Base-by-base conservation (phyloP, 2,329 filamentous ascomycete species). In the Penicillium sp. region DNA sequence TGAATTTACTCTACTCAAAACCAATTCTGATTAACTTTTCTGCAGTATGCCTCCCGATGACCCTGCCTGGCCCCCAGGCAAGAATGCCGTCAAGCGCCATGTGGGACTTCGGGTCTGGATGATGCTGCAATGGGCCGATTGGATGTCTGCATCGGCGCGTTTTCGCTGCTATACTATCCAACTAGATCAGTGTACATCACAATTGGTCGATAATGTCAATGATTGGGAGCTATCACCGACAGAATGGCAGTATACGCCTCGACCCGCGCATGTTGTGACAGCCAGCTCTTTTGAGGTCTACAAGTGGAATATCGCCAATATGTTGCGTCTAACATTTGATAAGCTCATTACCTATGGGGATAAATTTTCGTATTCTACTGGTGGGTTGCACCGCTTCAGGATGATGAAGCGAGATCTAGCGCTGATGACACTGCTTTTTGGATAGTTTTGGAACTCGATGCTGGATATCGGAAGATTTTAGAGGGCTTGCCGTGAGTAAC, bases 111-210 rank as follows among this genome's bases (percentile, higher is more conserved):
- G 48, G 26, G 16, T 49, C 6, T 49, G 48, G 48, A 49, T 49
- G 48, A 49, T 49, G 48, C 13, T 49, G 19, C 48, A 49, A 33
- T 49, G 48, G 48, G 31, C 48, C 16, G 48, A 49, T 39, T 49
- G 48, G 48, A 49, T 49, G 48, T 49, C 48, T 19, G 48, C 48
- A 37, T 49, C 48, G 3, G 33, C 48, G 1, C 48, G 48, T 16
- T 49, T 49, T 9, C 48, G 48, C 14, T 49, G 48, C 21, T 49
- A 49, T 26, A 49, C 48, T 21, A 49, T 49, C 27, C 48, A 49
- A 3, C 22, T 35, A n/a, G 48, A 49, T n/a, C 48, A 49, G 6
- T 49, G 48, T 33, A 49, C 48, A 11, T 49, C 48, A 49, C 22
- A 42, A 13, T 10, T 39, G 3, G 33, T 49, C 9, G 48, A 39